These are phyloP conservation scores for Herpotrichia juniperi DNA, from an alignment of 2,329 filamentous ascomycete species.

Conservation along the genomic window DNA sequence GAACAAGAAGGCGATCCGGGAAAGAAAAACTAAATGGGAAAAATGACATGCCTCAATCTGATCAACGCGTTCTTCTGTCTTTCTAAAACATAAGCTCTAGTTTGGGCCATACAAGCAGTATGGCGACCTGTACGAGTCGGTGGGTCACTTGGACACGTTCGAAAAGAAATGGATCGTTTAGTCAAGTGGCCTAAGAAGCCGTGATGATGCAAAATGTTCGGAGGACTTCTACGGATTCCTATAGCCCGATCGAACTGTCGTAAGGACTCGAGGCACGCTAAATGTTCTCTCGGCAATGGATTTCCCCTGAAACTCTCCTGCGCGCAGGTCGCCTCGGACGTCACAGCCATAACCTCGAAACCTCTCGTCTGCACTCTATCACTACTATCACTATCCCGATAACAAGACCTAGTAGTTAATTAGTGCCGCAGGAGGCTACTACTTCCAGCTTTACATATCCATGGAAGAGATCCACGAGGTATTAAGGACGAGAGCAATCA, in stretches of 20 bases:
- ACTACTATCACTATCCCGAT: slow-evolving; percentile 54
- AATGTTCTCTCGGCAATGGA: slow-evolving; percentile 74
- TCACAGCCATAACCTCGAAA: slow-evolving; percentile 71
- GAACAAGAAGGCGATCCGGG: slow-evolving; percentile 60
- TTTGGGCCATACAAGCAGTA: slow-evolving; percentile 80
- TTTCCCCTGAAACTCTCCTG: slow-evolving; percentile 74
- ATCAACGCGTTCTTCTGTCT: slow-evolving; percentile 73
- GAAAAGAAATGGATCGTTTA: slow-evolving; percentile 52
- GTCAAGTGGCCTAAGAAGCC: slow-evolving; percentile 13
- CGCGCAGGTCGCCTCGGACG: slow-evolving; percentile 75
- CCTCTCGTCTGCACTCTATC: slow-evolving; percentile 55
- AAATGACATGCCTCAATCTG: slow-evolving; percentile 75
- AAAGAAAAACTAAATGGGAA: slow-evolving; percentile 70
- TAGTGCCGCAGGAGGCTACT: slow-evolving; percentile 37
- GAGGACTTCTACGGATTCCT: slow-evolving; percentile 73
- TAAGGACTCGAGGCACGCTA: slow-evolving; percentile 72
- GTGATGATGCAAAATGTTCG: slow-evolving; percentile 62
- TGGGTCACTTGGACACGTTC: slow-evolving; percentile 74
- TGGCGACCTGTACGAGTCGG: slow-evolving; percentile 70
- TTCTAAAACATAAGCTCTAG: slow-evolving; percentile 78
- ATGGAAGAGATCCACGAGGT: slow-evolving; percentile 42
- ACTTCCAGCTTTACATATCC: slow-evolving; percentile 34
- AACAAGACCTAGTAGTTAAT: slow-evolving; percentile 63
- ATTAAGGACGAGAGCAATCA: slow-evolving; percentile 28
- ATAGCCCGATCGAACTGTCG: slow-evolving; percentile 77